Evolutionary conservation across 2,329 filamentous ascomycete species (phyloP), one percentile per base, ranked within the genome.

Genomic region (Cladosporium sp.): DNA sequence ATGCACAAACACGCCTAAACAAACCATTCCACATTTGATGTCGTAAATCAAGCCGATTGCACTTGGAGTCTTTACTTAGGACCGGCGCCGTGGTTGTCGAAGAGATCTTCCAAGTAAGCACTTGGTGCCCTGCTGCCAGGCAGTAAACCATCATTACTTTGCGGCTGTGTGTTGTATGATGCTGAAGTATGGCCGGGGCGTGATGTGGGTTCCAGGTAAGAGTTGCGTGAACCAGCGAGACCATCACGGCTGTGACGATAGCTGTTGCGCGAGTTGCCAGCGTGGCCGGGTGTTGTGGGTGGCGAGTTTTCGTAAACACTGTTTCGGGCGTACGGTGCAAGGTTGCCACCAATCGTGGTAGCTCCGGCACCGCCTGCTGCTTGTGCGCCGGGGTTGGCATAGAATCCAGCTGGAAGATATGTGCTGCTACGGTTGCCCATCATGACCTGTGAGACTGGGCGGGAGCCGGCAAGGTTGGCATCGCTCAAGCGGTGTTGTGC

Each of bases 321-420:
- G 64, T 75, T 66, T 8, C 72, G 69, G 43, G 73, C 71, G 65
- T 72, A 70, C 70, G 70, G 72, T 25, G 71, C 70, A 73, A 73
- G 65, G 14, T 72, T 73, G 68, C 79, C 75, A 67, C 83, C 77
- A 64, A 82, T 71, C 68, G 83, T 72, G 18, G 79, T 80, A n/a
- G 77, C 77, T 5, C 77, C 77, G 5, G 68, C 73, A 36, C 79
- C 78, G 10, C 75, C 73, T 32, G 78, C 79, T n/a, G 80, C 75
- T 64, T 79, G 81, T 11, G 82, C 84, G 34, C 83, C 84, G 25
- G 89, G 86, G 5, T 91, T 86, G 34, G 92, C 89, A 75, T 98
- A 98, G 80, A 96, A 97, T 1, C 94, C 94, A 3, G 94, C 90
- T 18, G 94, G 94, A 23, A 97, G 84, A 75, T 94, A 96, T n/a